Percentiles rank a stretch among this genome's conserved stretches.
Conservation (phyloP, 31 red algal species). For the Endocladia muricata region DNA sequence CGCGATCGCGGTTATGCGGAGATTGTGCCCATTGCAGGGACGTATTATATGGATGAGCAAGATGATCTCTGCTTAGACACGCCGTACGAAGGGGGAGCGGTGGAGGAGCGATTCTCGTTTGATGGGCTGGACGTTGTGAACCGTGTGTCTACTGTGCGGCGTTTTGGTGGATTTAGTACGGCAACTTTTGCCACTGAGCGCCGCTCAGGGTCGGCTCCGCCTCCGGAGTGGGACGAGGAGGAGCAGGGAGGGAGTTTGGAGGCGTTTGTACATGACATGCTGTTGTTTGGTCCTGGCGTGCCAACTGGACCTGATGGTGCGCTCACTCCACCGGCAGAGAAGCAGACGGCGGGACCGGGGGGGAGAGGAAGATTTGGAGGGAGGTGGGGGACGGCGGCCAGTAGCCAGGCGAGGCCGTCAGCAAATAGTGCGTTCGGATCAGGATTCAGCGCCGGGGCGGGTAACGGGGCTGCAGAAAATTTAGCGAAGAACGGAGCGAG, state of each 20-base stretch:
- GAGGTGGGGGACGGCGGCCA: background rate
- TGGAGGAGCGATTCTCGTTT: constrained; percentile 82
- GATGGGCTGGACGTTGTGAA: constrained; percentile 80
- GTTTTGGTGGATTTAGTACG: constrained; percentile 89
- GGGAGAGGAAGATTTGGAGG: background rate
- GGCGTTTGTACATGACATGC: background rate
- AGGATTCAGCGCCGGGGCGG: constrained; percentile 24
- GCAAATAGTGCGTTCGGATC: constrained; percentile 39
- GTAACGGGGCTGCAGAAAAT: background rate
- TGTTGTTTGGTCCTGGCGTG: background rate
- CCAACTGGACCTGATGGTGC: background rate
- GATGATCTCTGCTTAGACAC: constrained; percentile 75
- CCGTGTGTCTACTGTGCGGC: constrained; percentile 83
- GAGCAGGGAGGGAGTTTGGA: background rate
- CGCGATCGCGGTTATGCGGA: constrained; percentile 96
- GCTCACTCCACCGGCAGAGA: too few species aligned
- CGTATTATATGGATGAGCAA: constrained; percentile 70
- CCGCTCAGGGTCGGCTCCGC: constrained; percentile 10
- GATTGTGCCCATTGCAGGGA: constrained; percentile 90
- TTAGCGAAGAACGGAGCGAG: background rate
- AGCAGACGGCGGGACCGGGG: too few species aligned
- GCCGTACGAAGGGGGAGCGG: constrained; percentile 95
- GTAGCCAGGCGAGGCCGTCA: constrained; percentile 10
- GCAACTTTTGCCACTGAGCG: constrained; percentile 87
- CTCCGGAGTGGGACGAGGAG: background rate